A percentile compares a stretch with the other conserved stretches of the same genome.
phyloP scores from a whole-genome alignment of 495 filamentous ascomycete genomes.

The Penicillium flavigenum region DNA sequence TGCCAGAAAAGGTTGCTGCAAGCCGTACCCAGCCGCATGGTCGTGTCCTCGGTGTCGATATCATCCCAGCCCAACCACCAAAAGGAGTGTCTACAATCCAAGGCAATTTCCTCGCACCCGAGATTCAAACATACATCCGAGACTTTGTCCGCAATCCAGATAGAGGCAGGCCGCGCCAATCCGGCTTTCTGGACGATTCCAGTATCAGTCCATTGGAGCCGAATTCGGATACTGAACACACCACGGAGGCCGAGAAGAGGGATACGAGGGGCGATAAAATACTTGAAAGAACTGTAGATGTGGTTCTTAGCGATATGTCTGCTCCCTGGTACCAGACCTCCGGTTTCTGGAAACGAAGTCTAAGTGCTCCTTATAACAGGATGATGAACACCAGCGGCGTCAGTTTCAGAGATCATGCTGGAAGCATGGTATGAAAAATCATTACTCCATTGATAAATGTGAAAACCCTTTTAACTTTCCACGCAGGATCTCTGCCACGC shows the following conservation, averaged over 20 bases:
- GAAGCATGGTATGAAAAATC: constrained; percentile 79
- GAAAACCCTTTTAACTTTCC: constrained; percentile 48
- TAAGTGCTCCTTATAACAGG: constrained; percentile 92
- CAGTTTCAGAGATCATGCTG: constrained; percentile 80
- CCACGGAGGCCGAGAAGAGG: constrained; percentile 11
- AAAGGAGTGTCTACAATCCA: constrained; percentile 88
- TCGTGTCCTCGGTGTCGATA: constrained; percentile 83
- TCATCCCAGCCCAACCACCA: constrained; percentile 88
- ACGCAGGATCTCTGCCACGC: constrained; percentile 81
- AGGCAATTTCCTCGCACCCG: constrained; percentile 77
- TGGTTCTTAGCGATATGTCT: constrained; percentile 98
- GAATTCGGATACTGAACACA: neutral
- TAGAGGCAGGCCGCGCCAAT: constrained; percentile 51
- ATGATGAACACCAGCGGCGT: constrained; percentile 98
- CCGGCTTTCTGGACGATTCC: constrained; percentile 11
- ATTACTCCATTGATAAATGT: constrained; percentile 45
- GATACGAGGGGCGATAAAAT: constrained; percentile 4
- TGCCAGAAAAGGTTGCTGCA: constrained; percentile 65
- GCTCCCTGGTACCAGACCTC: constrained; percentile 83
- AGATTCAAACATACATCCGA: constrained; percentile 71
- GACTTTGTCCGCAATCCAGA: constrained; percentile 66
- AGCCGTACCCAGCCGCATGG: constrained; percentile 73
- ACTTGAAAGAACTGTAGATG: constrained; percentile 68
- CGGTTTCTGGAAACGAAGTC: constrained; percentile 76
- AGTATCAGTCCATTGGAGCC: constrained; percentile 17